Evolutionary conservation across 306 rosid genomes (phyloP).

Genomic region (Trichosanthes cucumerina): DNA sequence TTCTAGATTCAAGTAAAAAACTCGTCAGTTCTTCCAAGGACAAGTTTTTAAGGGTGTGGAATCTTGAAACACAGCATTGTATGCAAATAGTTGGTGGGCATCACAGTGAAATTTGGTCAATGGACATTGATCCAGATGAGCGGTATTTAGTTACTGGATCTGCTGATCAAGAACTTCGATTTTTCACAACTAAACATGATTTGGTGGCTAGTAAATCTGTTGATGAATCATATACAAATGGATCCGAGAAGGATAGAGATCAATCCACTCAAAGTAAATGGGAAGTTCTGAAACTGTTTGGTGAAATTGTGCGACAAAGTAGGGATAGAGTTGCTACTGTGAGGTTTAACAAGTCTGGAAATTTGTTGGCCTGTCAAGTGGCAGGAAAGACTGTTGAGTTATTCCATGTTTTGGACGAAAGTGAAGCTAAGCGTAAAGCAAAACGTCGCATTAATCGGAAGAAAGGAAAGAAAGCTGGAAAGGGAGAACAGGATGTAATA

Average conservation of each 20-base stretch:
- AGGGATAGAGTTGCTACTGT: conserved; percentile 82
- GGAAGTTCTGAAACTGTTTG: conserved; percentile 69
- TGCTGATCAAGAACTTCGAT: conserved; percentile 77
- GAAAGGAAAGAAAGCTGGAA: conserved; percentile 70
- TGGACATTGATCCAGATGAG: conserved; percentile 64
- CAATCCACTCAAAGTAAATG: conserved; percentile 44
- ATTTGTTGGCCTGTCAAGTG: conserved; percentile 78
- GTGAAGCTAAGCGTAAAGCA: conserved; percentile 73
- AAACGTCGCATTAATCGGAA: conserved; percentile 77
- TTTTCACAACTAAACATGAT: conserved; percentile 53
- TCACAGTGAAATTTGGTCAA: conserved; percentile 93
- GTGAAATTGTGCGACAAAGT: conserved; percentile 72
- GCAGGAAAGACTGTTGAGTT: conserved; percentile 83
- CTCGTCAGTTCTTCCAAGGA: conserved; percentile 88
- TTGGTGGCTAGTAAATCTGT: conserved; percentile 28
- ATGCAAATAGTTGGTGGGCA: conserved; percentile 90
- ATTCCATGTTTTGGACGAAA: conserved; percentile 68
- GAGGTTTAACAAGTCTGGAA: conserved; percentile 72
- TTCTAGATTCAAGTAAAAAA: conserved; percentile 62
- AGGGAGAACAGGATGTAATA: conserved; percentile 27
- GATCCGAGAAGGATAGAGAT: conserved; percentile 24
- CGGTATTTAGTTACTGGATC: conserved; percentile 80
- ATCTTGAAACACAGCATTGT: conserved; percentile 93
- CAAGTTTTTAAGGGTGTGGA: conserved; percentile 94
- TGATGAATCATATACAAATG: conserved; percentile 18